phyloP scores from a whole-genome alignment of 352 stramenopile genomes.

The Thraustotheca clavata region DNA sequence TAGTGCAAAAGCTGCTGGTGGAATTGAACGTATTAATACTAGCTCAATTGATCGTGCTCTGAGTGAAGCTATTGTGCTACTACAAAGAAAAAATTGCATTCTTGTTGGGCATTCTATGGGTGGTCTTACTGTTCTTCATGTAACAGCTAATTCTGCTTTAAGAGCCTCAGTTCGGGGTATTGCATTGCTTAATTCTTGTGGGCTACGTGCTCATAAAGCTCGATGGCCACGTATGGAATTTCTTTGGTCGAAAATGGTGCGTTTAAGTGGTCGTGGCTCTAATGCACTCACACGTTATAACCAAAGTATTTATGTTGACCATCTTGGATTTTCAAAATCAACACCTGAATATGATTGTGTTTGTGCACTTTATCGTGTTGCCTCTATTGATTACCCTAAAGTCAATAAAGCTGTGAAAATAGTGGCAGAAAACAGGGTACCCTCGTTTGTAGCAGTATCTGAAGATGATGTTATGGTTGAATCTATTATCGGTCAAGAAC shows the following conservation, averaged over 20 bases:
- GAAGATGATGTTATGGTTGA: not conserved
- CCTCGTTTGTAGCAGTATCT: not conserved
- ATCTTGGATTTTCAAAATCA: not conserved
- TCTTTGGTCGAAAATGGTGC: not conserved
- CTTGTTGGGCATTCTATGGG: slow-evolving; percentile 5
- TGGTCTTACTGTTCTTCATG: not conserved
- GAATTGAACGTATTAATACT: not conserved
- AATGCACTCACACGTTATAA: not conserved
- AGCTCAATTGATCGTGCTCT: not conserved
- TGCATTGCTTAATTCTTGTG: not conserved
- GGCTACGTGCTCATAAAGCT: not conserved
- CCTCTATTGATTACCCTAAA: not conserved
- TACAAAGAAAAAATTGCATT: not conserved
- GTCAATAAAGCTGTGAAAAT: not conserved
- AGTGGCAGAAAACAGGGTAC: not conserved
- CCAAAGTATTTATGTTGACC: not conserved
- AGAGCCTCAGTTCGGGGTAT: not conserved
- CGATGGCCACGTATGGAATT: not conserved
- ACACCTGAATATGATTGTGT: not conserved
- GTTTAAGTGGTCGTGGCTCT: not conserved
- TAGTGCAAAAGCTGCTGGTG: not conserved
- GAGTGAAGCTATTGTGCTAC: not conserved
- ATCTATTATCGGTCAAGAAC: not conserved
- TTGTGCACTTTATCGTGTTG: not conserved
- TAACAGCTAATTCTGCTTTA: not conserved